Evolutionary conservation across 768 basidiomycete species (phyloP).

Genomic region (Tricholomella constricta): DNA sequence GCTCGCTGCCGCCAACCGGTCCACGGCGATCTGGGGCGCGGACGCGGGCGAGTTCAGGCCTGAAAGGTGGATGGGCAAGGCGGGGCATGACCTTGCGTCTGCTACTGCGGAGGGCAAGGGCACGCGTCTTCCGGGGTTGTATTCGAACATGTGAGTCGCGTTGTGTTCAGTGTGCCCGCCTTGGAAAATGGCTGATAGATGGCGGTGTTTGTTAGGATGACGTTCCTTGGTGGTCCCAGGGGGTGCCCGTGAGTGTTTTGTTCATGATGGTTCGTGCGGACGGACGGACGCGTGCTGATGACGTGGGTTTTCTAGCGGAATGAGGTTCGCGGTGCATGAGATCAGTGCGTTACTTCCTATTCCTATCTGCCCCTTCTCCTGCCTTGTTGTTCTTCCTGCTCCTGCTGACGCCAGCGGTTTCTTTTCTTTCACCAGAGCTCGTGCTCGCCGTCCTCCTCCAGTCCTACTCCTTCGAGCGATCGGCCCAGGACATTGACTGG

Average conservation of each 20-base stretch:
- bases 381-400: background rate
- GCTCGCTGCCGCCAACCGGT: constrained; percentile 34
- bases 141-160: constrained; percentile 43
- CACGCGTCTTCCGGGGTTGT: constrained; percentile 45
- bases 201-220: constrained; percentile 33
- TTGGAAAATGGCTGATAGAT: background rate
- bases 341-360: constrained; percentile 30
- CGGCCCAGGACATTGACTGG: constrained; percentile 26
- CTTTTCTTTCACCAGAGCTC: constrained; percentile 18
- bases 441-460: constrained; percentile 25
- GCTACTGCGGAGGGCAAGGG: constrained; percentile 6
- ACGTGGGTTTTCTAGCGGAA: constrained; percentile 25
- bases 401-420: too few species aligned
- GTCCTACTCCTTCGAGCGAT: constrained; percentile 22
- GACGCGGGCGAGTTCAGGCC: constrained; percentile 52
- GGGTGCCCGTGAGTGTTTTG: constrained; percentile 43
- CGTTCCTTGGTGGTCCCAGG: constrained; percentile 46
- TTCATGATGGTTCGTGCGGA: constrained; percentile 16
- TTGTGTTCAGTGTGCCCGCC: background rate
- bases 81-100: constrained; percentile 23
- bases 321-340: constrained; percentile 39
- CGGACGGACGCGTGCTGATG: background rate
- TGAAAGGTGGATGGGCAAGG: constrained; percentile 45
- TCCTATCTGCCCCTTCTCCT: background rate
- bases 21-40: constrained; percentile 46